Percentiles rank a stretch among this genome's conserved stretches.
Evolutionary conservation across 108 stramenopile species (phyloP).

Genomic region (Cyclotella kingstonii): DNA sequence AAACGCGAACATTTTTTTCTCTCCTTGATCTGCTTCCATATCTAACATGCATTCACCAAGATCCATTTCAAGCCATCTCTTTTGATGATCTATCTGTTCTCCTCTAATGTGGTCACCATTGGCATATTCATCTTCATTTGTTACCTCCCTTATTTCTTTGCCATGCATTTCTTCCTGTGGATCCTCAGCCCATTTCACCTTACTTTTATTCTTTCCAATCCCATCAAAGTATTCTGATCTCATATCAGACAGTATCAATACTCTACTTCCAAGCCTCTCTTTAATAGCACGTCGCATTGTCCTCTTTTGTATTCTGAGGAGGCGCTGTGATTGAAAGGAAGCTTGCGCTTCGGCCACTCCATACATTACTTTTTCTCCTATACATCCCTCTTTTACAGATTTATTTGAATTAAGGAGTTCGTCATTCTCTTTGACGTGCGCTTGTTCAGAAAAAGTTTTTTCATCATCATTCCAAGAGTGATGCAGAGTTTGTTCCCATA

Average conservation of each 20-base stretch:
- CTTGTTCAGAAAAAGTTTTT: neutral
- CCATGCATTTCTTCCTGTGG: neutral
- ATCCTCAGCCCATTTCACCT: constrained; percentile 23
- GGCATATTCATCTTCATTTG: neutral
- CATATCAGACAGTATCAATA: constrained; percentile 8
- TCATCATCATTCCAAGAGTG: neutral
- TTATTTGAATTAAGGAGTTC: neutral
- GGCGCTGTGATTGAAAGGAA: constrained; percentile 10
- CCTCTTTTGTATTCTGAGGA: constrained; percentile 3
- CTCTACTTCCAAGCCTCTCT: constrained; percentile 27
- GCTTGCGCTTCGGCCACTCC: constrained; percentile 13
- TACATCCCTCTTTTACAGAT: neutral
- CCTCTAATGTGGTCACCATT: neutral
- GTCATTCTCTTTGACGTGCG: neutral
- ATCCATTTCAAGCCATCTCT: constrained; percentile 39
- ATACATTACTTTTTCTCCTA: constrained; percentile 1
- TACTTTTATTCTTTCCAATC: constrained; percentile 10
- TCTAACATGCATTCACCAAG: constrained; percentile 32
- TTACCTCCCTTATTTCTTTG: neutral
- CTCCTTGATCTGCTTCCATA: neutral
- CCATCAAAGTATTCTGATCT: constrained; percentile 15
- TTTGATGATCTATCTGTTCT: neutral
- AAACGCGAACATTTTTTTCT: constrained; percentile 29
- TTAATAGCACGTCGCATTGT: constrained; percentile 14
- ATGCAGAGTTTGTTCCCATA: constrained; percentile 40